Evolutionary conservation across 768 basidiomycete species (phyloP).

Genomic region (Jaapia argillacea): DNA sequence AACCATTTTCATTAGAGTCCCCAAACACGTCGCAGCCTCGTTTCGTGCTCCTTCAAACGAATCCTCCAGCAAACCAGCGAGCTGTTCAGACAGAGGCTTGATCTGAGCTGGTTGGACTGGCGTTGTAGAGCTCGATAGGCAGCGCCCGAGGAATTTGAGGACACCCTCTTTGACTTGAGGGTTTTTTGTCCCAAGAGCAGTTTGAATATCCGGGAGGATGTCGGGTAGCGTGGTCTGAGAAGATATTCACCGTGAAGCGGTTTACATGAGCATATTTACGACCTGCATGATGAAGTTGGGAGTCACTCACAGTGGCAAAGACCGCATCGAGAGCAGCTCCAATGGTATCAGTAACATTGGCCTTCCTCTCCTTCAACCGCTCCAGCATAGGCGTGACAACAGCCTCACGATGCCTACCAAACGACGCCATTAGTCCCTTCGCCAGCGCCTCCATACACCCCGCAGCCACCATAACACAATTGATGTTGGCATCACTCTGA

Average conservation of each 20-base stretch:
- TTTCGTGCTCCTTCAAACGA: slow-evolving; percentile 81
- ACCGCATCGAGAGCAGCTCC: slow-evolving; percentile 84
- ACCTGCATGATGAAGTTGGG: too few species aligned
- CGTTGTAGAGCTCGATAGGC: slow-evolving; percentile 56
- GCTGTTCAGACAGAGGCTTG: slow-evolving; percentile 69
- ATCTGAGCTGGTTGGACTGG: slow-evolving; percentile 70
- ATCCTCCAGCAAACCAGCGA: slow-evolving; percentile 76
- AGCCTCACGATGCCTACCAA: slow-evolving; percentile 62
- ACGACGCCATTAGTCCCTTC: slow-evolving; percentile 65
- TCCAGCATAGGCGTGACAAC: slow-evolving; percentile 77
- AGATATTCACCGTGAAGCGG: slow-evolving; percentile 6
- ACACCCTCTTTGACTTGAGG: slow-evolving; percentile 95
- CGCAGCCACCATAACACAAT: slow-evolving; percentile 86
- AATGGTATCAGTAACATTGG: slow-evolving; percentile 81
- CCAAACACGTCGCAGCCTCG: slow-evolving; percentile 83
- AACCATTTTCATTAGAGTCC: slow-evolving; percentile 92
- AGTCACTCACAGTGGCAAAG: slow-evolving; percentile 65
- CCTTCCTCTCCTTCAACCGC: slow-evolving; percentile 89
- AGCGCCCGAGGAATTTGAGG: slow-evolving; percentile 76
- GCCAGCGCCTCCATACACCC: slow-evolving; percentile 80
- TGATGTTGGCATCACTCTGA: slow-evolving; percentile 87
- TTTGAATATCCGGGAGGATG: slow-evolving; percentile 72
- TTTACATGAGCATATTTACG: slow-evolving; percentile 3
- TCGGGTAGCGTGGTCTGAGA: slow-evolving; percentile 69
- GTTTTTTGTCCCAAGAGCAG: slow-evolving; percentile 79